These are phyloP conservation scores for Scedosporium dehoogii DNA, from an alignment of 2,329 filamentous ascomycete genomes.

Conservation along the genomic window DNA sequence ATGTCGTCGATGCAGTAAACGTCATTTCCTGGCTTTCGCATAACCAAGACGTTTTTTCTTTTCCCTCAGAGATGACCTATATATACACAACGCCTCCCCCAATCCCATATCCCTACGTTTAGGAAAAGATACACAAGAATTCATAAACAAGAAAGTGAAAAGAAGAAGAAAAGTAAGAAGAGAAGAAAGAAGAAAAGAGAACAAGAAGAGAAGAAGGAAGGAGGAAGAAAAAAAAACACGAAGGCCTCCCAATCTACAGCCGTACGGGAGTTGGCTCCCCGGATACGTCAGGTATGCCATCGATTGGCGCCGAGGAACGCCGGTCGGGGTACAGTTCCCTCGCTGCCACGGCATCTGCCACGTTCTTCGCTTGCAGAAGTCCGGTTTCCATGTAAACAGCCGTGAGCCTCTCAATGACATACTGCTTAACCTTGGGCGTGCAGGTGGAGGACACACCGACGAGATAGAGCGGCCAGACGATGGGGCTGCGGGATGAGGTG, in stretches of 20 bases:
- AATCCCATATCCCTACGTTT: neutral
- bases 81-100: neutral
- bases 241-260: neutral
- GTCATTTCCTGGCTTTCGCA: no score
- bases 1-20: no score
- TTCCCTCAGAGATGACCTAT: neutral
- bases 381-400: slow-evolving; percentile 36
- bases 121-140: neutral
- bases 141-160: neutral
- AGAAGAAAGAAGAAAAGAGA: no score
- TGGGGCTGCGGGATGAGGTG: slow-evolving; percentile 35
- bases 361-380: slow-evolving; percentile 31
- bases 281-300: slow-evolving; percentile 1
- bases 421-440: slow-evolving; percentile 27
- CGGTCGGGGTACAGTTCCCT: slow-evolving; percentile 20
- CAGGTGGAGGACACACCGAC: slow-evolving; percentile 38
- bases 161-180: neutral
- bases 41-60: no score
- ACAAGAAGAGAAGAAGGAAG: neutral
- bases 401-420: slow-evolving; percentile 33
- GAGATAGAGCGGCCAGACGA: slow-evolving; percentile 41
- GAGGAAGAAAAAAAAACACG: neutral
- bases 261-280: slow-evolving; percentile 2
- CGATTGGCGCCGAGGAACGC: slow-evolving; percentile 9
- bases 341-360: slow-evolving; percentile 31